Conservation (phyloP, 2,329 filamentous ascomycete genomes). For the Beauveria brongniartii region DNA sequence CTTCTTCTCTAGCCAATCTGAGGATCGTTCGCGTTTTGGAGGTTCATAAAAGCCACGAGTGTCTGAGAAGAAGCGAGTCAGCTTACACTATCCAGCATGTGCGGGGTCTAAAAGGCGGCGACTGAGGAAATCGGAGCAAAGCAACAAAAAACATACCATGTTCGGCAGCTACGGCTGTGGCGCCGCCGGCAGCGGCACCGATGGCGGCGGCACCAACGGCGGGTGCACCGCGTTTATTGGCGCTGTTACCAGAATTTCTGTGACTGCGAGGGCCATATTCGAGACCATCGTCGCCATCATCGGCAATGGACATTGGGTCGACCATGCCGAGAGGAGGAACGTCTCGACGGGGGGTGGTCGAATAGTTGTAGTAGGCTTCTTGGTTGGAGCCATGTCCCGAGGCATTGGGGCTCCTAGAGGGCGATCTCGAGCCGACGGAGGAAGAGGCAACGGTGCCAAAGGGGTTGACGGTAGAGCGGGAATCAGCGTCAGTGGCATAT, state of each 20-base stretch:
- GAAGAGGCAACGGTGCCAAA: slow-evolving; percentile 25
- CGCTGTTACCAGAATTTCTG: slow-evolving; percentile 53
- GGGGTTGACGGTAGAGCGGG: slow-evolving; percentile 34
- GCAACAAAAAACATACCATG: background rate
- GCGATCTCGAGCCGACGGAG: slow-evolving; percentile 30
- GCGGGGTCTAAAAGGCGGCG: too few species aligned
- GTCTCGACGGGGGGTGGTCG: slow-evolving; percentile 31
- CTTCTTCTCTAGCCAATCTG: slow-evolving; percentile 54
- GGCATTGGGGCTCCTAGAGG: slow-evolving; percentile 41
- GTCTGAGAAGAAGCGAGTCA: slow-evolving; percentile 7
- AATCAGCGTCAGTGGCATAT: slow-evolving; percentile 27
- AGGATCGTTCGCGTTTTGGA: slow-evolving; percentile 50
- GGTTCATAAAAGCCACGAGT: slow-evolving; percentile 26
- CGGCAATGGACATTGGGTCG: slow-evolving; percentile 72
- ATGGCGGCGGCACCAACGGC: slow-evolving; percentile 28
- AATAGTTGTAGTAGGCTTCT: slow-evolving; percentile 59
- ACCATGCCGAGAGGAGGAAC: slow-evolving; percentile 49
- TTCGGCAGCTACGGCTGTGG: slow-evolving; percentile 32
- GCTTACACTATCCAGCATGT: too few species aligned
- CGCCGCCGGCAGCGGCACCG: slow-evolving; percentile 35
- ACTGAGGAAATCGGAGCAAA: background rate
- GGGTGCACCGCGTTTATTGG: slow-evolving; percentile 37
- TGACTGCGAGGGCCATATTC: slow-evolving; percentile 38
- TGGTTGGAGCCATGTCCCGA: slow-evolving; percentile 43
- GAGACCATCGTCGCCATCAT: slow-evolving; percentile 83